Evolutionary conservation across 805 yeast genomes (phyloP).

Genomic region (Suhomyces sp.): DNA sequence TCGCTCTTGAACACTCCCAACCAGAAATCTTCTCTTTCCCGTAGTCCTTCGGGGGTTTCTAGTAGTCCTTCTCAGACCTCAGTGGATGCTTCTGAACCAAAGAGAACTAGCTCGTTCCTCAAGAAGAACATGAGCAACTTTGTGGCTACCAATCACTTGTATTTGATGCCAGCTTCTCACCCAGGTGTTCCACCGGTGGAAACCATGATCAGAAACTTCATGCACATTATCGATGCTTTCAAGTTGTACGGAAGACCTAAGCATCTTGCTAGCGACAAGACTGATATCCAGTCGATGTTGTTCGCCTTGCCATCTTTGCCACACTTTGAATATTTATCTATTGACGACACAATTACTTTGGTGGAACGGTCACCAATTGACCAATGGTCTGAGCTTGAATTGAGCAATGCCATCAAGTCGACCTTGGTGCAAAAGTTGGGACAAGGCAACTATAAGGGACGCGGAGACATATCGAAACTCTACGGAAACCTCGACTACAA

Average conservation of each 20-base stretch:
- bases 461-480: constrained; percentile 34
- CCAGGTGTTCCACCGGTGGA: constrained; percentile 71
- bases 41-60: neutral
- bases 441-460: constrained; percentile 29
- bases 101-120: constrained; percentile 19
- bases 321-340: constrained; percentile 52
- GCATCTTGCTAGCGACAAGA: constrained; percentile 70
- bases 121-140: constrained; percentile 28
- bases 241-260: constrained; percentile 72
- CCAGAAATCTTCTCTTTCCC: neutral
- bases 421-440: constrained; percentile 9
- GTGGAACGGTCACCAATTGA: constrained; percentile 18
- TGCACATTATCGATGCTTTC: constrained; percentile 70
- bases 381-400: constrained; percentile 26
- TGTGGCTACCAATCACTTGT: constrained; percentile 43
- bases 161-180: constrained; percentile 71
- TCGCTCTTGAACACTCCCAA: neutral
- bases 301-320: constrained; percentile 78
- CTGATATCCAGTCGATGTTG: constrained; percentile 59
- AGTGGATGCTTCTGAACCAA: constrained; percentile 3
- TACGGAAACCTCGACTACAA: constrained; percentile 23
- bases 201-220: constrained; percentile 65
- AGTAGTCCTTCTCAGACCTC: constrained; percentile 4
- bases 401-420: constrained; percentile 26
- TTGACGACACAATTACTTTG: constrained; percentile 20